These are phyloP conservation scores for Linanthus parryae DNA, from an alignment of 148 eudicot species.

Conservation along the genomic window DNA sequence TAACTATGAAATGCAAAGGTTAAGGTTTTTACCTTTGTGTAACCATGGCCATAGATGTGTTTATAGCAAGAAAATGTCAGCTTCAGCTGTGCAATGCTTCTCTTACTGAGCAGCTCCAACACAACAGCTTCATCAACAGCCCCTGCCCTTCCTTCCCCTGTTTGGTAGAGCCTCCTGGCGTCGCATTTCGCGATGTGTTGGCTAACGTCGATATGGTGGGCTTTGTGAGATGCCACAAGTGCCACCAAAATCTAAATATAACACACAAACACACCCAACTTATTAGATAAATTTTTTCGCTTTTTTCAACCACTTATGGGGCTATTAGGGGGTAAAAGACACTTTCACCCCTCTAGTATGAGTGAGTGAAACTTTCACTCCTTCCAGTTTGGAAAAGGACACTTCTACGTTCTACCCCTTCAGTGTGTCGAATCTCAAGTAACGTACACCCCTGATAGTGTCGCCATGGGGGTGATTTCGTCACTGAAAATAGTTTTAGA, in stretches of 20 bases:
- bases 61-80: slow-evolving; percentile 56
- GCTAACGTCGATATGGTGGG: slow-evolving; percentile 58
- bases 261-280: not conserved
- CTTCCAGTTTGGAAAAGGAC: not conserved
- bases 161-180: slow-evolving; percentile 63
- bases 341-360: not conserved
- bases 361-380: not conserved
- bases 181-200: slow-evolving; percentile 75
- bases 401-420: no score
- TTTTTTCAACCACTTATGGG: not conserved
- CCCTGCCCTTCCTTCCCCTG: slow-evolving; percentile 55
- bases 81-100: slow-evolving; percentile 67
- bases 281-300: no score
- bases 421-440: no score
- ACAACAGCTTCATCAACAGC: slow-evolving; percentile 59
- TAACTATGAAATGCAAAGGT: not conserved
- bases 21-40: slow-evolving; percentile 38
- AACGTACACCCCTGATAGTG: no score
- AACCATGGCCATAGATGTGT: slow-evolving; percentile 69
- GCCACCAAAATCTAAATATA: slow-evolving; percentile 57
- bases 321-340: not conserved
- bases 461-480: no score
- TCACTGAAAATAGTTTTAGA: no score
- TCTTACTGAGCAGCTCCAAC: slow-evolving; percentile 68
- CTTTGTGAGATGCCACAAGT: slow-evolving; percentile 72